Conservation (phyloP, 225 moss, liverwort and hornwort genomes). For the Straminergon stramineum region DNA sequence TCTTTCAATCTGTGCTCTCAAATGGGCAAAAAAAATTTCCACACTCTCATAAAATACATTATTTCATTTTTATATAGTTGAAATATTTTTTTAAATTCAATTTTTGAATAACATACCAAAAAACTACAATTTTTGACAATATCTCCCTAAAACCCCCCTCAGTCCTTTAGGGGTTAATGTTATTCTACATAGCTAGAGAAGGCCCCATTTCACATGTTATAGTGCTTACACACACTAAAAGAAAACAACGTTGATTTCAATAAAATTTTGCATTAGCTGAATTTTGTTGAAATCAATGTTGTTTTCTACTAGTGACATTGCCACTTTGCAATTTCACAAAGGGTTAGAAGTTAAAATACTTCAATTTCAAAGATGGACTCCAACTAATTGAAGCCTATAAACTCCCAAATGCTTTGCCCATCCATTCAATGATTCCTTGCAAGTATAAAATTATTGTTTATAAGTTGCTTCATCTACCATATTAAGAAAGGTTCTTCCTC, state of each 20-base stretch:
- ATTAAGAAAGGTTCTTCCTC: not conserved
- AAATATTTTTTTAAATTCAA: no score
- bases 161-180: not conserved
- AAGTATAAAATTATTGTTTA: not conserved
- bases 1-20: no score
- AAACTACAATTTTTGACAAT: no score
- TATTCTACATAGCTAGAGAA: not conserved
- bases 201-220: fast-evolving
- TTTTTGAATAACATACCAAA: no score
- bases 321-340: not conserved
- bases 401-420: not conserved
- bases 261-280: no score
- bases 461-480: not conserved
- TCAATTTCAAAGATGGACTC: not conserved
- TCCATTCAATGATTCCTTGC: not conserved
- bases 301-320: no score
- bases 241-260: no score
- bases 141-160: no score
- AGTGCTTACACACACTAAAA: fast-evolving
- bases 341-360: not conserved
- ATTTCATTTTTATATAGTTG: no score
- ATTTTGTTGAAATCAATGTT: no score
- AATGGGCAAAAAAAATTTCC: no score
- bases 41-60: no score
- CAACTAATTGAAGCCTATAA: not conserved